Base-by-base conservation (phyloP, 2,329 filamentous ascomycete genomes). In the Calonectria hawksworthii region DNA sequence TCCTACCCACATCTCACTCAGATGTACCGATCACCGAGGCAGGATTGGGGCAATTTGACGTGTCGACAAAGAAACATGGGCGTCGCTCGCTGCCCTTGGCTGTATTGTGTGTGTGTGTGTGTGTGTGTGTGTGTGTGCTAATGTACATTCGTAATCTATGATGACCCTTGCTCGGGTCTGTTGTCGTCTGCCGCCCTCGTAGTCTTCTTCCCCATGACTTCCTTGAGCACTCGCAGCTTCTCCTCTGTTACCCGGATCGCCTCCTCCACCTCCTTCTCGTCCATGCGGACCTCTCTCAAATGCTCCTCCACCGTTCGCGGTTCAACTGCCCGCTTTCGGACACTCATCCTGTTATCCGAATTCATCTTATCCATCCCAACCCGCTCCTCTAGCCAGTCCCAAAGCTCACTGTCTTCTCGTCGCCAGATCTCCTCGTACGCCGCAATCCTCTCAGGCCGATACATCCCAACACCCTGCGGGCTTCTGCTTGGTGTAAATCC, bases 351-450 rank as follows among this genome's bases (percentile, higher is more conserved):
- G n/a, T 86, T n/a, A 23, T 47, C 88, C 28, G 78, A 75, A 78
- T 83, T 86, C 77, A 90, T 85, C 73, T 87, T 88, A 71, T 95
- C 93, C 83, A 97, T 87, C 2, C 95, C 94, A 2, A 95, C 93
- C 23, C 96, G 90, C 80, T 98, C 95, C 84, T 98, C 96, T 6
- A 98, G 87, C 96, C 96, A 98, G 73, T 95, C 93, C 96, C 96
- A 98, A 13, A 98, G 87, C 80, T 97, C 95, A 77, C 92, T 95
- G 83, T 98, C 96, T 84, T 98, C 95, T 51, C 92, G 89, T 44
- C 92, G 90, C 96, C 96, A 99, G 82, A 99, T 94, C 85, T 98
- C 95, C 79, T 99, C 96, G 83, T 98, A 99, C 0, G 95, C 95
- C 2, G 94, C 92, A 21, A 96, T 86, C 8, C 96, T 91, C 70